Evolutionary conservation across 225 moss, liverwort and hornwort species (phyloP), one percentile per base, ranked within the genome.

Genomic region (Straminergon stramineum): DNA sequence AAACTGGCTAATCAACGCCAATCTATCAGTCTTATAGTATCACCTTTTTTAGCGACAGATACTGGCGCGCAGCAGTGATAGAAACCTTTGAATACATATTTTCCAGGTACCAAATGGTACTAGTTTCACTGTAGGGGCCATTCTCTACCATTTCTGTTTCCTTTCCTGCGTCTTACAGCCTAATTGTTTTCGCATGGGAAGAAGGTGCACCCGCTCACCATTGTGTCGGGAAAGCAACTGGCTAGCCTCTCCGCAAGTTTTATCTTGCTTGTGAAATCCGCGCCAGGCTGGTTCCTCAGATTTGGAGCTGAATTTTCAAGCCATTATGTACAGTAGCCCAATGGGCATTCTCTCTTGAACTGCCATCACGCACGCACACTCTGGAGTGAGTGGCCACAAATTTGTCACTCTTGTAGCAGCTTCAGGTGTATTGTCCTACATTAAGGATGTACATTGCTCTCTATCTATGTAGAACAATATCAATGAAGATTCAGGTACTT

Each of bases 101-200:
- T 76, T 89, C 57, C 63, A 91, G 92, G 93, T 88, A 90, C 94
- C 93, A 93, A 91, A 87, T 93, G 90, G 88, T 94, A 89, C 88
- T 77, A 83, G 90, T 86, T 85, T 77, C 68, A 82, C 90, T 86
- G 41, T 58, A 84, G 79, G 70, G 64, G 52, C 64, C 88, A 91
- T 87, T 91, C 88, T 86, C 87, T 85, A 56, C 85, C 74, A 86
- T 85, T 89, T 90, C 89, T 74, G 75, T 85, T 85, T 88, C 75
- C 79, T 78, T 73, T 90, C 81, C 85, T 89, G 62, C 86, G 51
- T 87, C 76, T 63, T 66, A 76, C 87, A 88, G 91, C 92, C 81
- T 86, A 79, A 89, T 91, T 89, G 88, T 90, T 93, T 89, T 89
- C 84, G 84, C 84, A 86, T 86, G 88, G 88, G 86, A 87, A 89